Base-by-base conservation (phyloP, 2,329 filamentous ascomycete species). In the Sporothrix luriei region DNA sequence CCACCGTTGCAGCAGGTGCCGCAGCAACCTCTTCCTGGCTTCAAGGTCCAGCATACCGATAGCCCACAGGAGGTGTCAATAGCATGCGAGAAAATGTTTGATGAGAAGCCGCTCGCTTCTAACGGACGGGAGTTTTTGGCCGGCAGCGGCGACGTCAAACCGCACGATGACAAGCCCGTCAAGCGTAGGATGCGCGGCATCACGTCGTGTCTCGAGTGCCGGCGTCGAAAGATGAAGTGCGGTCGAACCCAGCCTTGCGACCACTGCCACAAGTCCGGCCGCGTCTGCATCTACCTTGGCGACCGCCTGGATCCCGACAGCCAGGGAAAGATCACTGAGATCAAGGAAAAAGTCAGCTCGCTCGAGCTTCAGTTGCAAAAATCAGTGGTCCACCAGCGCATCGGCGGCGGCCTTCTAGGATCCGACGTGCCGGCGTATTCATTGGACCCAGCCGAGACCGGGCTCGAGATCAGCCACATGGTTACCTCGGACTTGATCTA, bases 271-370 rank as follows among this genome's bases (percentile, higher is more conserved):
- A 85, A 84, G 74, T 83, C 84, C 43, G 80, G 77, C 26, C 81
- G 84, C 29, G 84, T 86, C 24, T 88, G 85, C 74, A 76, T 91
- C 49, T 92, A 91, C 76, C 83, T 92, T 48, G 86, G 88, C 2
- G 85, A 88, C 0, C 85, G 88, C 26, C 81, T 91, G n/a, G 90
- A 93, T 77, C 84, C 90, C 71, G 87, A 86, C 9, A 87, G 87
- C 68, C 89, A 91, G 78, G 83, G 89, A 74, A 89, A 88, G 74
- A 82, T 93, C 68, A 90, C 89, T 4, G 89, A 92, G 75, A 89
- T 93, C 77, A 93, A 93, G 79, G 91, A 93, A 77, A 90, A 90
- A 78, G 91, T 93, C 78, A 90, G 90, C 33, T 87, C 86, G 10
- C 79, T 93, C 21, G 91, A 93, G 79, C 83, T 87, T 68, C 86